Evolutionary conservation across 2,329 filamentous ascomycete genomes (phyloP).

Genomic region (Fusarium stilboides): DNA sequence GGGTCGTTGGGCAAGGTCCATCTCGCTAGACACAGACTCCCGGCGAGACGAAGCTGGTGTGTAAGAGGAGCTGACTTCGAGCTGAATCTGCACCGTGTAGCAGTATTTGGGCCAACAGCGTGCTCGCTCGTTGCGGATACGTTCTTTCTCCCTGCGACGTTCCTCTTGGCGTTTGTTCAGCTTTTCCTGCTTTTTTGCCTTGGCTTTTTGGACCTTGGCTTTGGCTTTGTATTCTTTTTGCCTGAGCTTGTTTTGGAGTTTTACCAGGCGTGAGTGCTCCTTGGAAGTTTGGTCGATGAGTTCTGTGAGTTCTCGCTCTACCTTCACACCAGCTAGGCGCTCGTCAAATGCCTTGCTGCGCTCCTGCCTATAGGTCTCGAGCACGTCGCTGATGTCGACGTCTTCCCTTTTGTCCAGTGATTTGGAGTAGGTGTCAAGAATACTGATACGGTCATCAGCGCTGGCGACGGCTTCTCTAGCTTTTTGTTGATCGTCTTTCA

Average conservation of each 20-base stretch:
- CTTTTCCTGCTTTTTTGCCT: conserved; percentile 55
- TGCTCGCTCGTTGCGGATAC: conserved; percentile 60
- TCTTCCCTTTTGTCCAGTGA: conserved; percentile 55
- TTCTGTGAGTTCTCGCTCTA: conserved; percentile 54
- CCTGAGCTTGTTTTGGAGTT: conserved; percentile 48
- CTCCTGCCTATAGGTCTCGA: conserved; percentile 61
- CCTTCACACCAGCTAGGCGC: conserved; percentile 53
- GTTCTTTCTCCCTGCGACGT: conserved; percentile 59
- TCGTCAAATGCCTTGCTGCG: conserved; percentile 61
- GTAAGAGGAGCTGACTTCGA: conserved; percentile 59
- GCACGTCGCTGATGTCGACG: conserved; percentile 55
- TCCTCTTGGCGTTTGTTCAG: conserved; percentile 56
- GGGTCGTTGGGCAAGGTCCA: conserved; percentile 61
- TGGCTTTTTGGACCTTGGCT: conserved; percentile 55
- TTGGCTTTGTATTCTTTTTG: conserved; percentile 50
- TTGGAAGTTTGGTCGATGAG: conserved; percentile 53
- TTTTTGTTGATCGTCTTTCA: conserved; percentile 45
- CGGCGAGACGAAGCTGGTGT: conserved; percentile 65
- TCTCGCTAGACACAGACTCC: conserved; percentile 67
- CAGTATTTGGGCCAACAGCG: conserved; percentile 66
- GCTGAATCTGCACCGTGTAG: conserved; percentile 66
- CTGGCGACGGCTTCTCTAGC: conserved; percentile 45
- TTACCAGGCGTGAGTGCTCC: conserved; percentile 53
- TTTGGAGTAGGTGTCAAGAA: conserved; percentile 60
- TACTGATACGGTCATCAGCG: conserved; percentile 55